These are phyloP conservation scores for Magnusiomyces suaveolens DNA, from an alignment of 1,139 yeast species.

Conservation along the genomic window DNA sequence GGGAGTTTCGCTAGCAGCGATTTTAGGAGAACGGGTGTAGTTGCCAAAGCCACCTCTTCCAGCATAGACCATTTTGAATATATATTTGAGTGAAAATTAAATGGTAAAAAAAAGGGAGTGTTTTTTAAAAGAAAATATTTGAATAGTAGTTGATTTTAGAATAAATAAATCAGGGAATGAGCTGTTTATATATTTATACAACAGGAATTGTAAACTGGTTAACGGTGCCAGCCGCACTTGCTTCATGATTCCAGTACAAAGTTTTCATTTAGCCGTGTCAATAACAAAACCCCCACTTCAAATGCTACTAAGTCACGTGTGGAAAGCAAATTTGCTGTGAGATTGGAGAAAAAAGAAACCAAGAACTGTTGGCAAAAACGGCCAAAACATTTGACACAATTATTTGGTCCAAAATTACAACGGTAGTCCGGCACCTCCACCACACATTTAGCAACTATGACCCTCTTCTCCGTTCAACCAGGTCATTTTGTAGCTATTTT, in stretches of 20 bases:
- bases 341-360: background rate
- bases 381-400: background rate
- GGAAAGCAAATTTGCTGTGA: background rate
- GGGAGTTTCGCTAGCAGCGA: slow-evolving; percentile 9
- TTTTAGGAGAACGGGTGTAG: slow-evolving; percentile 18
- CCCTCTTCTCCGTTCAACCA: no score
- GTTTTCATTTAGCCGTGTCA: background rate
- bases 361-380: background rate
- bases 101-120: no score
- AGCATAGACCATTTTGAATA: slow-evolving; percentile 25
- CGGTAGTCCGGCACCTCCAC: background rate
- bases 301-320: background rate
- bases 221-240: background rate
- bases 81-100: background rate
- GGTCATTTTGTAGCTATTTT: no score
- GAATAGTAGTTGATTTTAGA: no score
- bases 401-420: background rate
- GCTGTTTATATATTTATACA: background rate
- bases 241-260: background rate
- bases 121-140: background rate
- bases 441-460: no score
- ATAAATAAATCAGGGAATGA: no score
- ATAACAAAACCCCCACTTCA: background rate
- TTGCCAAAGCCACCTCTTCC: slow-evolving; percentile 32
- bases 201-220: background rate